Base-by-base conservation (phyloP, 495 filamentous ascomycete genomes). In the Penicillium angulare region DNA sequence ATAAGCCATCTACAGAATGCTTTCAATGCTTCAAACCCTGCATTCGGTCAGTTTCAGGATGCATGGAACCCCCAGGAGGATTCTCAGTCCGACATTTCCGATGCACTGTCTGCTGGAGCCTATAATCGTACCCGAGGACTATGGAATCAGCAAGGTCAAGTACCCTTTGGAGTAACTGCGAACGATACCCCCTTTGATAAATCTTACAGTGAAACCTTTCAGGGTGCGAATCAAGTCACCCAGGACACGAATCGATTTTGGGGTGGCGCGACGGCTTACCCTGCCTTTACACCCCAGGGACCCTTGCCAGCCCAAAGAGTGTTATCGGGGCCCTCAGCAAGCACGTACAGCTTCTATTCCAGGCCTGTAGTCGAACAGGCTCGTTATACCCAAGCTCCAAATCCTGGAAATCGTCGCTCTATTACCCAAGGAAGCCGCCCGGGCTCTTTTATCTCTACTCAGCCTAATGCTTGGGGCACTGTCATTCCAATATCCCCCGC, bases 21-120 rank as follows among this genome's bases (percentile, higher is more conserved):
- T 3, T 76, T 83, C 59, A 82, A 82, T 43, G 63, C 75, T 42
- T 74, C 76, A 5, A 65, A 65, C 52, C 82, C 78, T 49, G 63
- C 76, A 13, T 77, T 75, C 17, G 62, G 71, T 34, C 67, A 76
- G 16, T 77, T 83, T 34, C 79, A 84, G 36, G 77, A 82, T 47
- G 73, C 74, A 34, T 92, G 88, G 88, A 69, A 63, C 41, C 55
- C 70, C 21, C 79, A 81, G 52, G 87, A 92, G 33, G 88, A 92
- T 60, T 69, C 77, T 45, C 81, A 79, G 29, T 86, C 85, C 32
- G 82, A 82, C 46, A 79, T 66, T 13, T 78, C 81, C 34, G 88
- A 89, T 60, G 65, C 77, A 29, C 56, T 83, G 53, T 85, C 84
- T 48, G 67, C 78, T 41, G 79, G 72, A 34, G 80, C 74, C 4